Percentiles rank a stretch among this genome's conserved stretches.
Evolutionary conservation across 148 eudicot genomes (phyloP).

Genomic region (Rhododendron vialii): DNA sequence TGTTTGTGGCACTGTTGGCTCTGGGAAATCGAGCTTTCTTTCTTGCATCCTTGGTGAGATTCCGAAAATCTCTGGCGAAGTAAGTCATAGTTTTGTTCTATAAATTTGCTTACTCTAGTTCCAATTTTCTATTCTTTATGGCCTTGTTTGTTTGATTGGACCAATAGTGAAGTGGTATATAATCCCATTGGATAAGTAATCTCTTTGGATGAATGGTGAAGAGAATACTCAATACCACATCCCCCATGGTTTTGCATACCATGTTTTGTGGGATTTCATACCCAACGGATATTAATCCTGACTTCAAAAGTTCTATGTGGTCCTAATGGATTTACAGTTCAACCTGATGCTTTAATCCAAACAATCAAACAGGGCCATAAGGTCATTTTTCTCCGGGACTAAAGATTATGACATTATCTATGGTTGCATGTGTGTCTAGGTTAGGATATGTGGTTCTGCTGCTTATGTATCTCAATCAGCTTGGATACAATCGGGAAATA

Average conservation of each 20-base stretch:
- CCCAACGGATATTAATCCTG: not conserved
- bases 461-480: slow-evolving; percentile 99
- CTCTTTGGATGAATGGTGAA: not conserved
- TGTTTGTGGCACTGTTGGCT: slow-evolving; percentile 90
- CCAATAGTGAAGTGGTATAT: not conserved
- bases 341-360: not conserved
- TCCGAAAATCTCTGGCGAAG: slow-evolving; percentile 84
- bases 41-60: slow-evolving; percentile 96
- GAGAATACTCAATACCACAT: not conserved
- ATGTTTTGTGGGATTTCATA: not conserved
- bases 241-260: not conserved
- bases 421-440: slow-evolving; percentile 42
- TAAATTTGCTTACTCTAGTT: slow-evolving; percentile 4
- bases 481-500: slow-evolving; percentile 97
- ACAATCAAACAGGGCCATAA: not conserved
- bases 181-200: not conserved
- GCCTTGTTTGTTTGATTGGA: not conserved
- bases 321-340: not conserved
- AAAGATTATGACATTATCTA: not conserved
- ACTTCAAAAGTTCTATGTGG: not conserved
- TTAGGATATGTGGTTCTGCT: slow-evolving; percentile 75
- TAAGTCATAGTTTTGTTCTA: slow-evolving; percentile 36
- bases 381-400: not conserved
- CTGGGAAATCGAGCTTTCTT: slow-evolving; percentile 92
- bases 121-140: slow-evolving; percentile 12